Conservation (phyloP, 129 eudicot genomes). For the Saussurea involucrata region DNA sequence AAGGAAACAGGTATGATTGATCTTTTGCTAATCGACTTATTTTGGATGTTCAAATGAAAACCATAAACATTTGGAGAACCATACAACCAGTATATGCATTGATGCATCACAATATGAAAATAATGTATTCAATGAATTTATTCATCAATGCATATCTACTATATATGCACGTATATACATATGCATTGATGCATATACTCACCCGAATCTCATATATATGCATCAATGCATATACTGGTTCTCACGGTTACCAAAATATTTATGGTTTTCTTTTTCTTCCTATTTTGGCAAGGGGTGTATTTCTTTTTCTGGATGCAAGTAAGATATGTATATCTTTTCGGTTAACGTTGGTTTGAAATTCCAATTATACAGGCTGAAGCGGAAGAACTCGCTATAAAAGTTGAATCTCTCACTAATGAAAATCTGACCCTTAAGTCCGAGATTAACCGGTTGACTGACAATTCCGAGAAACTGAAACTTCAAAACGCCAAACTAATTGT, state of each 20-base stretch:
- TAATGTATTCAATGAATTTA: not conserved
- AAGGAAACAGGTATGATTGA: slow-evolving; percentile 72
- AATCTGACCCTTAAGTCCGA: slow-evolving; percentile 70
- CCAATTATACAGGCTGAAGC: slow-evolving; percentile 66
- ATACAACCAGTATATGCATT: no score
- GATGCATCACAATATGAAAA: not conserved
- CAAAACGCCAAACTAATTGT: slow-evolving; percentile 73
- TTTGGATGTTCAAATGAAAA: no score
- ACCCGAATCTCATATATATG: not conserved
- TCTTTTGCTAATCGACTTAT: not conserved
- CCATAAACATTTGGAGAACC: no score
- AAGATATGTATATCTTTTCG: not conserved
- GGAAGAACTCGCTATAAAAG: slow-evolving; percentile 75
- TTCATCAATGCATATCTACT: not conserved
- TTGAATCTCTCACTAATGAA: slow-evolving; percentile 66
- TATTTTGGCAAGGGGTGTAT: no score
- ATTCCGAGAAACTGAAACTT: slow-evolving; percentile 59
- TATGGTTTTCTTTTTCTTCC: not conserved
- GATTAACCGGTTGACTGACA: slow-evolving; percentile 56
- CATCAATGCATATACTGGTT: not conserved
- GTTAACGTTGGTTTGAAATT: not conserved
- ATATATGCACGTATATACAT: not conserved
- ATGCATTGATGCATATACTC: not conserved
- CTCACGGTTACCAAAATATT: not conserved
- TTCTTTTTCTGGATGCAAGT: not conserved